Percentiles rank a stretch among this genome's conserved stretches.
These are phyloP conservation scores for Aulographum hederae DNA, from an alignment of 2,329 filamentous ascomycete genomes.

Conservation along the genomic window DNA sequence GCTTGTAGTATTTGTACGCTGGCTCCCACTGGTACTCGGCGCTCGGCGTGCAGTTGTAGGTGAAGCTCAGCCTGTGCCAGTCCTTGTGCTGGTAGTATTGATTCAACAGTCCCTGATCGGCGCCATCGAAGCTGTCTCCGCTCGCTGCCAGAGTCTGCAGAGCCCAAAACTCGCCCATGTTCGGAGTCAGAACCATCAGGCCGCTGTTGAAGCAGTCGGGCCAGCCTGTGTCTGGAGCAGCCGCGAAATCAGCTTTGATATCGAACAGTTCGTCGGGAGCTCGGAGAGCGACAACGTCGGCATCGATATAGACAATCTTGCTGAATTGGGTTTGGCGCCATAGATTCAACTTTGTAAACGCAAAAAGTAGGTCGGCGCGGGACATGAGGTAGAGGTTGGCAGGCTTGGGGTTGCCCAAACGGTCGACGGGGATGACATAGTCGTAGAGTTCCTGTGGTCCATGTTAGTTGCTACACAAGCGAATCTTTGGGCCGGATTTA, in stretches of 20 bases:
- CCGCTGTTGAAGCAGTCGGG: slow-evolving; percentile 97
- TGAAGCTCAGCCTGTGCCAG: slow-evolving; percentile 80
- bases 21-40: slow-evolving; percentile 96
- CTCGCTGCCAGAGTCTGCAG: slow-evolving; percentile 67
- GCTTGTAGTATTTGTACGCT: slow-evolving; percentile 83
- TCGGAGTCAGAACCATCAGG: slow-evolving; percentile 77
- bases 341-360: slow-evolving; percentile 90
- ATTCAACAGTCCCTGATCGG: slow-evolving; percentile 88
- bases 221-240: slow-evolving; percentile 92
- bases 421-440: slow-evolving; percentile 68
- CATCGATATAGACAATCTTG: slow-evolving; percentile 87
- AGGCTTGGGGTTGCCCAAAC: slow-evolving; percentile 57
- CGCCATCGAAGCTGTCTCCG: slow-evolving; percentile 89
- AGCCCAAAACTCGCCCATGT: slow-evolving; percentile 74
- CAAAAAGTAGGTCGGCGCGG: slow-evolving; percentile 72
- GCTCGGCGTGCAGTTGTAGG: slow-evolving; percentile 93
- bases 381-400: slow-evolving; percentile 85
- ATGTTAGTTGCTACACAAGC: slow-evolving; percentile 2
- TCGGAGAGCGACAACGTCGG: slow-evolving; percentile 77
- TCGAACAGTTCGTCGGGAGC: slow-evolving; percentile 87
- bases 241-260: slow-evolving; percentile 39
- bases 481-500: slow-evolving; percentile 12
- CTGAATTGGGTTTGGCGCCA: slow-evolving; percentile 85
- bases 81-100: slow-evolving; percentile 66
- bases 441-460: slow-evolving; percentile 56